Evolutionary conservation across 2,329 filamentous ascomycete genomes (phyloP), one percentile per base, ranked within the genome.

Genomic region (Stachybotrys chlorohalonatus): DNA sequence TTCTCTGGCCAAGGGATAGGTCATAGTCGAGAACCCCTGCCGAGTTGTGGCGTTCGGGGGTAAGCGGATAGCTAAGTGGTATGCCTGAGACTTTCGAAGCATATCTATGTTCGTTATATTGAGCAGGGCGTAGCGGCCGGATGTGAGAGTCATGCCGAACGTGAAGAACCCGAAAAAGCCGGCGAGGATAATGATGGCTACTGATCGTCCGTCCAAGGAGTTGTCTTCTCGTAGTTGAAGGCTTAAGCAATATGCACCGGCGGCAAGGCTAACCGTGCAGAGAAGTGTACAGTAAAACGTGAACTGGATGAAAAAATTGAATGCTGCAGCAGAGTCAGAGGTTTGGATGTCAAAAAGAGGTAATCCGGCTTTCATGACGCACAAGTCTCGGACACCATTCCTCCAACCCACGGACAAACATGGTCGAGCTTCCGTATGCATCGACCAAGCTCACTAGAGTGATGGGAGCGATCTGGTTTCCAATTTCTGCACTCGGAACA

Each of bases 351-450:
- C 13, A 42, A 13, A 42, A 9, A 42, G 36, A 5, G 36, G 24
- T 24, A 24, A 42, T 42, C 13, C 36, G 36, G 36, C 36, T 42
- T 13, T 42, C 31, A 49, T 47, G 15, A 69, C 80, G 67, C 63
- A 83, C 81, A 84, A 1, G 84, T 91, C 68, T 96, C 92, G 0
- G 85, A 87, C 9, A 99, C 85, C 60, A 96, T 89, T 24, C 93
- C 94, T 5, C 93, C 93, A n/a, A 95, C 92, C 88, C 87, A 97
- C 0, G 93, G 94, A 65, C 94, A 99, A 64, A 92, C 94, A 66
- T 97, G 93, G 59, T 97, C 93, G 87, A 96, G 94, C 64, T 94
- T 94, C 47, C 81, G 75, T 24, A 95, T 87, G 65, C 93, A 97
- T 48, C 90, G 80, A 52, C 83, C 83, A 11, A 94, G 75, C 66